phyloP scores from a whole-genome alignment of 2,329 filamentous ascomycete species.

The Drechslerella stenobrocha region DNA sequence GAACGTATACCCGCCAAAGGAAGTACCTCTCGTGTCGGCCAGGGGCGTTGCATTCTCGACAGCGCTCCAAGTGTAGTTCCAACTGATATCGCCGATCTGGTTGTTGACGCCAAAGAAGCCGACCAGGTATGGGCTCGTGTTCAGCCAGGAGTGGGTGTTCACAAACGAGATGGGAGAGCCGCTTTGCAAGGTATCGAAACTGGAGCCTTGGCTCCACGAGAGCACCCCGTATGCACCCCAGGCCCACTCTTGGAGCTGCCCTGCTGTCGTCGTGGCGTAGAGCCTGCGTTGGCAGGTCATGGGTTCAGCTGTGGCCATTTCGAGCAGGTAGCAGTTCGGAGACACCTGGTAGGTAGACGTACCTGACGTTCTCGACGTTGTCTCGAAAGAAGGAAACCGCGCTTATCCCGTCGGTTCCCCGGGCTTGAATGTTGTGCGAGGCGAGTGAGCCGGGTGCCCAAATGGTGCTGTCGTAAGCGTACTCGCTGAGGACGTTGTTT shows the following conservation, averaged over 20 bases:
- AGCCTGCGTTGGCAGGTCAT: constrained; percentile 11
- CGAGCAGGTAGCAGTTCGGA: too few species aligned
- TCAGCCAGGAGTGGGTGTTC: constrained; percentile 28
- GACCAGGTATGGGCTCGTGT: constrained; percentile 5
- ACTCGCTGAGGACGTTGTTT: constrained; percentile 15
- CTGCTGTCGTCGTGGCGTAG: constrained; percentile 12
- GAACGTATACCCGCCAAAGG: constrained; percentile 24
- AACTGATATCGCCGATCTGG: constrained; percentile 15
- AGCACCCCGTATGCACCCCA: constrained; percentile 17
- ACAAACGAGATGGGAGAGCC: constrained; percentile 25
- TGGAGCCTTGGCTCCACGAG: constrained; percentile 9
- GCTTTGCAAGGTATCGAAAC: constrained; percentile 1
- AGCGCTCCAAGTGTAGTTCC: constrained; percentile 15
- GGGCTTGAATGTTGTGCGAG: background rate
- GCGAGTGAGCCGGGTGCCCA: constrained; percentile 20
- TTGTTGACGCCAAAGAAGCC: constrained; percentile 13
- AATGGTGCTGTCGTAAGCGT: constrained; percentile 6
- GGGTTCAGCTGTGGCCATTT: too few species aligned
- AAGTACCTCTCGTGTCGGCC: constrained; percentile 3
- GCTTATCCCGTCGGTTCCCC: constrained; percentile 18
- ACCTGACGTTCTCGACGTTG: constrained; percentile 30
- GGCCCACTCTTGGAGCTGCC: constrained; percentile 8
- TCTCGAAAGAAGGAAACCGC: constrained; percentile 19
- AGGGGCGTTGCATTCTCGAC: constrained; percentile 13
- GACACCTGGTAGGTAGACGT: background rate